Base-by-base conservation (phyloP, 768 basidiomycete species). In the Clavulina sp. region DNA sequence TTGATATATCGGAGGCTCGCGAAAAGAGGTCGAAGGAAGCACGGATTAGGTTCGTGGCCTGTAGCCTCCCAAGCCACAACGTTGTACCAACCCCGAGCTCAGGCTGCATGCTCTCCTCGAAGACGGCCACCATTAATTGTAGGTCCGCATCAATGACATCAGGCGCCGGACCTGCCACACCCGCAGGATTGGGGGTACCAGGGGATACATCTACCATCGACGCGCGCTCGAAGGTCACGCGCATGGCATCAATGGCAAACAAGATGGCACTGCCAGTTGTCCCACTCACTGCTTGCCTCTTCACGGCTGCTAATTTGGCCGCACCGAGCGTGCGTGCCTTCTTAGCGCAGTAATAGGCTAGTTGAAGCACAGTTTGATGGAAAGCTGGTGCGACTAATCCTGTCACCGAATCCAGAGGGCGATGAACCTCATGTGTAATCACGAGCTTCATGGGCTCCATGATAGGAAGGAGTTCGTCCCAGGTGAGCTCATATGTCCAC, bases 41-140 rank as follows among this genome's bases (percentile, higher is more conserved):
- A 34, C 75, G 72, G 59, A 92, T 77, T 24, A 89, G 73, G 59
- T 85, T 81, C 28, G 78, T 78, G 61, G 88, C 84, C 59, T 87
- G 81, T 53, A 84, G 82, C 40, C 76, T 70, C 18, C 79, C 70
- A 38, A 96, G 69, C 92, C 92, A 96, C 21, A 76, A 61, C 1
- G 76, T 67, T 0, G 83, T 77, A 0, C 86, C 80, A 0, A 74
- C 69, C 33, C 74, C 78, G 53, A 87, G 68, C 51, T 84, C 80
- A 2, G 71, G 68, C 5, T 76, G 73, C 4, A 76, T 84, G 61
- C 81, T 81, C 60, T 85, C 82, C 57, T 85, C 77, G 56, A 91
- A 86, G n/a, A 84, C 79, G 4, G 83, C 74, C 3, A 87, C 78
- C 9, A 88, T 68, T 7, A 87, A 68, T 56, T 86, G 79, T 73